These are phyloP conservation scores for Diaporthe sp. DNA, from an alignment of 2,329 filamentous ascomycete genomes.

Conservation along the genomic window DNA sequence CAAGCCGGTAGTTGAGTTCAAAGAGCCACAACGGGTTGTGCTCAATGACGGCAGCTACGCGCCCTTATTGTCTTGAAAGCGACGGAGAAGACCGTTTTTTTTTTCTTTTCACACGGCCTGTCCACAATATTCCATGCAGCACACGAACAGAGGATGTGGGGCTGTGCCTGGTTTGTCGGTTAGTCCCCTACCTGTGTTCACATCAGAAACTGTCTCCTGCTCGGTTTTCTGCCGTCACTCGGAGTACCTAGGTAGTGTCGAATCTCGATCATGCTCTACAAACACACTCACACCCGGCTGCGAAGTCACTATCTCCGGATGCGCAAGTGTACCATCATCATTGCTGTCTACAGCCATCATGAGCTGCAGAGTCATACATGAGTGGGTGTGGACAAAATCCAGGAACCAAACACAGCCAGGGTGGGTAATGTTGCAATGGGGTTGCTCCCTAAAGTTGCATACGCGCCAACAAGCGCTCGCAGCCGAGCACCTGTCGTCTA, in stretches of 20 bases:
- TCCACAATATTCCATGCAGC: slow-evolving; percentile 8
- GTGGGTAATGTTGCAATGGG: slow-evolving; percentile 19
- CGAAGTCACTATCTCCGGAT: not conserved
- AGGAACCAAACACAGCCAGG: slow-evolving; percentile 10
- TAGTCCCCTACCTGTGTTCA: not conserved
- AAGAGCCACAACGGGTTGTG: not conserved
- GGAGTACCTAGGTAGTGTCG: not conserved
- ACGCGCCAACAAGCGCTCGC: slow-evolving; percentile 30
- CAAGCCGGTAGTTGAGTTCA: slow-evolving; percentile 1
- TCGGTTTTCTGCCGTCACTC: too few relatives aligned
- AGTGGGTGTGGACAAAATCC: not conserved
- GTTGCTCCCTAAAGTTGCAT: slow-evolving; percentile 26
- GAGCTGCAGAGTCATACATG: not conserved
- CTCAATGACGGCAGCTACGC: not conserved
- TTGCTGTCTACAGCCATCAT: not conserved
- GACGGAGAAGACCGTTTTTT: not conserved
- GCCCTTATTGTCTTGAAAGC: not conserved
- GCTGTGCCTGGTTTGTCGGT: slow-evolving; percentile 9
- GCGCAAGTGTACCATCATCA: not conserved
- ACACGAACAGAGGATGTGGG: not conserved
- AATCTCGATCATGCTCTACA: not conserved
- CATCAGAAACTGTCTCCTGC: not conserved
- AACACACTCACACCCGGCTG: too few relatives aligned
- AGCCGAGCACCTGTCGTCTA: slow-evolving; percentile 9
- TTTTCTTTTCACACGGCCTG: slow-evolving; percentile 14